Percentiles rank a stretch among this genome's conserved stretches.
phyloP scores from a whole-genome alignment of 2,329 filamentous ascomycete species.

The Microsporum ferrugineum region DNA sequence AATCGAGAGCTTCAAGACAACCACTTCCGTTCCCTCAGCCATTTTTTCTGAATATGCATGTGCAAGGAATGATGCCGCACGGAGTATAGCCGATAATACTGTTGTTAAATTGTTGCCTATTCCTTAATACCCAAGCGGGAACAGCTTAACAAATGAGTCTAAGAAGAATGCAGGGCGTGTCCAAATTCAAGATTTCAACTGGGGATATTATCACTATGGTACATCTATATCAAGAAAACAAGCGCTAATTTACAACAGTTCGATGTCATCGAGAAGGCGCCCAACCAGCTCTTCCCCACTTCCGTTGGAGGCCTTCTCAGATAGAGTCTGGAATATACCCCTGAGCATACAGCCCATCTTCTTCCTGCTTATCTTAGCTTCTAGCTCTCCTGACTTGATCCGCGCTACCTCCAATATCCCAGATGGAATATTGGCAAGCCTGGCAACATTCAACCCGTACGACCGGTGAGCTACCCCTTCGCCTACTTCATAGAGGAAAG shows the following conservation, averaged over 20 bases:
- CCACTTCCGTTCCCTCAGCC: background rate
- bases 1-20: background rate
- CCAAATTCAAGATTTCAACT: background rate
- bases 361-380: slow-evolving; percentile 56
- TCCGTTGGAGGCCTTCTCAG: slow-evolving; percentile 13
- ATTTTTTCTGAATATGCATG: background rate
- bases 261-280: slow-evolving; percentile 31
- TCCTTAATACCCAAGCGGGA: background rate
- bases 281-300: slow-evolving; percentile 17
- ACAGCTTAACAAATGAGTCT: background rate
- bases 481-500: slow-evolving; percentile 85
- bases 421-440: slow-evolving; percentile 68
- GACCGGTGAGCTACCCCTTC: slow-evolving; percentile 87
- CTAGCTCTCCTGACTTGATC: slow-evolving; percentile 68
- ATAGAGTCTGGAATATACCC: slow-evolving; percentile 16
- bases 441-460: slow-evolving; percentile 87
- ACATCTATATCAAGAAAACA: background rate
- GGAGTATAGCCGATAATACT: no score
- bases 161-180: background rate
- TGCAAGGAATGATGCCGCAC: no score
- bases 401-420: slow-evolving; percentile 67
- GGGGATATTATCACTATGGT: background rate
- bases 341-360: slow-evolving; percentile 40
- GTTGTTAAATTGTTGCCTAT: background rate
- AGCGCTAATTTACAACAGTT: slow-evolving; percentile 28